phyloP scores from a whole-genome alignment of 2,329 filamentous ascomycete species.

The Colletotrichum liaoningense region DNA sequence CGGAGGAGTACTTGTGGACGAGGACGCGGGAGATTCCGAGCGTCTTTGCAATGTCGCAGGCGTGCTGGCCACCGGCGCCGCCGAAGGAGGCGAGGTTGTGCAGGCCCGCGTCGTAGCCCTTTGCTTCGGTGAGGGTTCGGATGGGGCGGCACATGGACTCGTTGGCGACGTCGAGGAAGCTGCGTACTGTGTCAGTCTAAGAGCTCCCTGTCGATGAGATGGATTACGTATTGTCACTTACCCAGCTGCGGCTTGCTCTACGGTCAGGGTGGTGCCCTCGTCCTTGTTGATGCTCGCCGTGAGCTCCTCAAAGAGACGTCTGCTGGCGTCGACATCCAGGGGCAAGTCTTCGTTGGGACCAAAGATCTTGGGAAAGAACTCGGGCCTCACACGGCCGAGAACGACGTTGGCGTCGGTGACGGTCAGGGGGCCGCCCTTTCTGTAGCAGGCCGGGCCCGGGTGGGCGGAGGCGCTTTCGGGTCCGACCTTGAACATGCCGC shows the following conservation, averaged over 20 bases:
- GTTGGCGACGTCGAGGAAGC: conserved; percentile 50
- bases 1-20: conserved; percentile 47
- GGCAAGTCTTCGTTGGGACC: conserved; percentile 73
- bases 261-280: conserved; percentile 38
- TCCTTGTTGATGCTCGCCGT: conserved; percentile 55
- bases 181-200: background rate
- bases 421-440: conserved; percentile 76
- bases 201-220: background rate
- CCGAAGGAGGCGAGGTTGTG: conserved; percentile 52
- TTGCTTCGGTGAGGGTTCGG: conserved; percentile 48
- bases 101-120: conserved; percentile 47
- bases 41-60: conserved; percentile 49
- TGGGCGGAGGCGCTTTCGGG: conserved; percentile 78
- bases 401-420: conserved; percentile 80
- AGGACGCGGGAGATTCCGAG: conserved; percentile 50
- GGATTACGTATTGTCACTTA: background rate
- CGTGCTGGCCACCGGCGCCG: conserved; percentile 52
- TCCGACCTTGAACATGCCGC: conserved; percentile 79
- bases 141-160: conserved; percentile 50
- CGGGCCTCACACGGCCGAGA: conserved; percentile 68
- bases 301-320: conserved; percentile 54
- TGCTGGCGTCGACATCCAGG: conserved; percentile 54
- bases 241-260: conserved; percentile 62
- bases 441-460: conserved; percentile 78
- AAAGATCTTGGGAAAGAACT: conserved; percentile 80